Percentiles rank a stretch among this genome's conserved stretches.
Evolutionary conservation across 805 yeast genomes (phyloP).

Genomic region (Spathaspora boniae): DNA sequence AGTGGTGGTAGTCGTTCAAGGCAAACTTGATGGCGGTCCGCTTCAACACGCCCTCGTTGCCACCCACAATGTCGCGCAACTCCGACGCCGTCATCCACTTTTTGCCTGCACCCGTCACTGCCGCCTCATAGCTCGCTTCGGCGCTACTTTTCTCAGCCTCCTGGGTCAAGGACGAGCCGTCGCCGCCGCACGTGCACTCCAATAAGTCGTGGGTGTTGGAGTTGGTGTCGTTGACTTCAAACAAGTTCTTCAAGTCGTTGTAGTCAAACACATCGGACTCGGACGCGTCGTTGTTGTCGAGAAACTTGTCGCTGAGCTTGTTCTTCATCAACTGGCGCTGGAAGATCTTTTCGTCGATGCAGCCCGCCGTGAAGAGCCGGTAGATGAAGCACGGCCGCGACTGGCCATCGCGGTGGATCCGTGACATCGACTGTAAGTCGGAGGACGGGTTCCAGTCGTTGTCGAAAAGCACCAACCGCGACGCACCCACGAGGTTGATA

Average conservation of each 20-base stretch:
- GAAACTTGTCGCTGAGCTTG: constrained; percentile 70
- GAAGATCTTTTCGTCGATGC: constrained; percentile 89
- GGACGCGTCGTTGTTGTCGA: constrained; percentile 38
- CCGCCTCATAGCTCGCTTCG: constrained; percentile 3
- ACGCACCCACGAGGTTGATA: constrained; percentile 84
- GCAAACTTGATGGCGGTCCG: constrained; percentile 52
- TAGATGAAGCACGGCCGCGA: constrained; percentile 72
- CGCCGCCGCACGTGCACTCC: constrained; percentile 59
- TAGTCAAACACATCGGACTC: constrained; percentile 66
- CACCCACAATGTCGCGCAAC: constrained; percentile 29
- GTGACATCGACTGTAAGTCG: constrained; percentile 92
- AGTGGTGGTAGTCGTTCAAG: constrained; percentile 59
- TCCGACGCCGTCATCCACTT: constrained; percentile 59
- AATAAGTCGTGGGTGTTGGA: constrained; percentile 79
- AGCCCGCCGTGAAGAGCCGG: constrained; percentile 80
- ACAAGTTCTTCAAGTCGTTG: constrained; percentile 70
- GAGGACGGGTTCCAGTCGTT: constrained; percentile 97
- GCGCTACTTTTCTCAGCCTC: constrained; percentile 16
- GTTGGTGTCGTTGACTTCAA: constrained; percentile 51
- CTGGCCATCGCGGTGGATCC: constrained; percentile 95
- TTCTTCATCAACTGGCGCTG: constrained; percentile 87
- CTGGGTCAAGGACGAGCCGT: constrained; percentile 33
- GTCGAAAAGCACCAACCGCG: constrained; percentile 78
- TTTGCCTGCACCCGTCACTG: neutral
- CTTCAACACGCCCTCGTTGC: constrained; percentile 24